Percentiles rank a stretch among this genome's conserved stretches.
Conservation (phyloP, 179 eudicot species). For the Nepenthes alata region DNA sequence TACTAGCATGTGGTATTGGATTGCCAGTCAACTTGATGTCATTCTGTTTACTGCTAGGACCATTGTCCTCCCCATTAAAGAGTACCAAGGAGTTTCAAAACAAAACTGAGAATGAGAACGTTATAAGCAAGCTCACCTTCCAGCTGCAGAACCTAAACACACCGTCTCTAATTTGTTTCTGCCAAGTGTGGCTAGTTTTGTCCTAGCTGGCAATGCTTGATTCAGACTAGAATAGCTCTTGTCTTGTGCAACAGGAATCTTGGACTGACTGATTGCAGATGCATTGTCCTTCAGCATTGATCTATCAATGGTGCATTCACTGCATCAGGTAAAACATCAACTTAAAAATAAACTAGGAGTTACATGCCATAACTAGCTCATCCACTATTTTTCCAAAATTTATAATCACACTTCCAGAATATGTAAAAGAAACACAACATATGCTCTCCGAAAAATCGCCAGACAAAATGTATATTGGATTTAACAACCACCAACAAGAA, state of each 20-base stretch:
- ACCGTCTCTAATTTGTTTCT: constrained; percentile 14
- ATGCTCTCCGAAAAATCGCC: too few relatives aligned
- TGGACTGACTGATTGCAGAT: constrained; percentile 15
- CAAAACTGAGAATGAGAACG: background rate
- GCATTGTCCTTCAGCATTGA: constrained; percentile 15
- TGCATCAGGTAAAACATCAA: constrained; percentile 19
- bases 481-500: too few relatives aligned
- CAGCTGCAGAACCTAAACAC: constrained; percentile 16
- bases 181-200: constrained; percentile 17
- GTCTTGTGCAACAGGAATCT: constrained; percentile 20
- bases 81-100: background rate
- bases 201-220: constrained; percentile 16
- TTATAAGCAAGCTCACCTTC: constrained; percentile 20
- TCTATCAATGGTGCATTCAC: constrained; percentile 23
- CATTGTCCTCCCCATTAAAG: constrained; percentile 15
- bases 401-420: too few relatives aligned
- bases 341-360: background rate
- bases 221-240: constrained; percentile 17
- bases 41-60: constrained; percentile 13
- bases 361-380: too few relatives aligned
- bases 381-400: too few relatives aligned
- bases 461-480: too few relatives aligned
- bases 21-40: constrained; percentile 15
- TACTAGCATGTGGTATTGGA: constrained; percentile 20
- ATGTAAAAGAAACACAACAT: too few relatives aligned